Percentiles rank a stretch among this genome's conserved stretches.
Conservation (phyloP, 23 red algal genomes). For the Gracilaria caudata region DNA sequence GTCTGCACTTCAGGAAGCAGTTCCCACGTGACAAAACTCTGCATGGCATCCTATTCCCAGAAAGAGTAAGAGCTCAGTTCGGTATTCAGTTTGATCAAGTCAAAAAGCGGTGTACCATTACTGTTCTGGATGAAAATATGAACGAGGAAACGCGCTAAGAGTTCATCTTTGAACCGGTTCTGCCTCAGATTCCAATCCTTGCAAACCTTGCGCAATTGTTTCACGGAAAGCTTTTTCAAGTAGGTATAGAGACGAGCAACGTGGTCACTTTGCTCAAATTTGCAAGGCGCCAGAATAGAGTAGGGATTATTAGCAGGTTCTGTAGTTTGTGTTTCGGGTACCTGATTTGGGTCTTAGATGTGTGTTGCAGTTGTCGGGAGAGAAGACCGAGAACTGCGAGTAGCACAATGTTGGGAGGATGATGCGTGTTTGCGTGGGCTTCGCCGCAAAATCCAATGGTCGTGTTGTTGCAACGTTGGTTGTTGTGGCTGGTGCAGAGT, state of each 20-base stretch:
- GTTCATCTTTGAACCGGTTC: not conserved
- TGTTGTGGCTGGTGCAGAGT: too few species aligned
- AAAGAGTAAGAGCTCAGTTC: not conserved
- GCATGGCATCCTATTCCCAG: not conserved
- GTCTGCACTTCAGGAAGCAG: not conserved
- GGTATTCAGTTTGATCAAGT: not conserved
- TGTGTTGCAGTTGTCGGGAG: too few species aligned
- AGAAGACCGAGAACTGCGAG: too few species aligned
- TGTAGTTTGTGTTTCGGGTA: too few species aligned
- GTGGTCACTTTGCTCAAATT: not conserved
- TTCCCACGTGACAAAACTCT: not conserved
- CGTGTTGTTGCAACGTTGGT: too few species aligned
- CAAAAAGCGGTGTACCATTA: not conserved
- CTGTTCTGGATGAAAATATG: not conserved
- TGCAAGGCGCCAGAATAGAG: too few species aligned
- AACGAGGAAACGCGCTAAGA: not conserved
- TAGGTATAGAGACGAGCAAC: not conserved
- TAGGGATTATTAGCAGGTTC: too few species aligned
- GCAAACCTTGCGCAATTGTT: not conserved
- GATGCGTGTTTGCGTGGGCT: too few species aligned
- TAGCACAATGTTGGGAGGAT: too few species aligned
- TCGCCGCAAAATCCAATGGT: too few species aligned
- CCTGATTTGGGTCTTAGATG: too few species aligned
- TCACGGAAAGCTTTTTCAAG: not conserved
- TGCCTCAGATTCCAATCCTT: constrained; percentile 1